phyloP scores from a whole-genome alignment of 164 flowering plant species.

The Stephania japonica region DNA sequence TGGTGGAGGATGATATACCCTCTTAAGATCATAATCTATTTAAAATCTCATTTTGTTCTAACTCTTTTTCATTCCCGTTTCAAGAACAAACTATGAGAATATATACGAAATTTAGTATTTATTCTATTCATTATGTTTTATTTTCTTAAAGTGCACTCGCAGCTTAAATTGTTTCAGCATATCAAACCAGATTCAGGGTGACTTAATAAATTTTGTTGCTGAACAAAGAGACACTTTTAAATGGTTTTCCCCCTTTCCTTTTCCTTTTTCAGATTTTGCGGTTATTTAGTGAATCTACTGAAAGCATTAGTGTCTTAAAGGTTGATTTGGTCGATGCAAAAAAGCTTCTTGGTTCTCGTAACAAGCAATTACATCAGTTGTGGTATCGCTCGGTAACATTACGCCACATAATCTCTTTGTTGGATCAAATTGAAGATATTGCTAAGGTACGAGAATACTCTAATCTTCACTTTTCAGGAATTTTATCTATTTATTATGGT shows the following conservation, averaged over 20 bases:
- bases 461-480: background rate
- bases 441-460: constrained; percentile 60
- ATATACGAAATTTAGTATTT: too few species aligned
- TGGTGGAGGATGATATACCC: too few species aligned
- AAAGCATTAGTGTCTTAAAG: constrained; percentile 63
- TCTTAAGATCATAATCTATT: too few species aligned
- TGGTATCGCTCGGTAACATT: constrained; percentile 96
- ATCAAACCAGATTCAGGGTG: background rate
- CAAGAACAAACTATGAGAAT: background rate
- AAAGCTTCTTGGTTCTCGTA: constrained; percentile 75
- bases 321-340: constrained; percentile 92
- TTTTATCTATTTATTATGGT: background rate
- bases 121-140: too few species aligned
- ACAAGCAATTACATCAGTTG: constrained; percentile 91
- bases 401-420: constrained; percentile 83
- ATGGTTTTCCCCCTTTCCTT: background rate
- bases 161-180: background rate
- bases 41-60: background rate
- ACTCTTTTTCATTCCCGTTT: background rate
- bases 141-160: background rate
- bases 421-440: constrained; percentile 94
- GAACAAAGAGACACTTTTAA: background rate
- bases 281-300: constrained; percentile 89
- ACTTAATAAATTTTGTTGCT: background rate
- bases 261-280: constrained; percentile 68